Conservation (phyloP, 2,329 filamentous ascomycete species). For the Leptodontidium sp. region DNA sequence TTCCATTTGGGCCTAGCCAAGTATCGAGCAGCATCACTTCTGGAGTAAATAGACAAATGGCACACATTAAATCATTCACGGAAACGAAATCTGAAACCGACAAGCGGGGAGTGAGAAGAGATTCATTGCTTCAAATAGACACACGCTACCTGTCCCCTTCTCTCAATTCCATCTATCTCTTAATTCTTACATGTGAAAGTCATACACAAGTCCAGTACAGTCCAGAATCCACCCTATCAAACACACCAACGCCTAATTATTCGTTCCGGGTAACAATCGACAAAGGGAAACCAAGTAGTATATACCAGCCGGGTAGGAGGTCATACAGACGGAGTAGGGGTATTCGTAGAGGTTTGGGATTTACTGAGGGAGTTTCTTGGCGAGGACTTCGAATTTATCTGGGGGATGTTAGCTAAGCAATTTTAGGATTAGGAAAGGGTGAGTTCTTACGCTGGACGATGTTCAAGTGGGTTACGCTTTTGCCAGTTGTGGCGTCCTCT, state of each 20-base stretch:
- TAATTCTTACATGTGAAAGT: slow-evolving; percentile 13
- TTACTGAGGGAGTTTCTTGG: slow-evolving; percentile 35
- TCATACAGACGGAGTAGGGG: not conserved
- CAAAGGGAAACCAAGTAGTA: slow-evolving; percentile 14
- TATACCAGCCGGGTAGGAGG: not conserved
- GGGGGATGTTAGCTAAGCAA: slow-evolving; percentile 22
- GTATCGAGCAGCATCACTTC: too few relatives aligned
- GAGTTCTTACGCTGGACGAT: slow-evolving; percentile 79
- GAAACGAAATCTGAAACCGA: too few relatives aligned
- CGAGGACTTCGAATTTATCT: slow-evolving; percentile 59
- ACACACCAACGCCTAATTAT: slow-evolving; percentile 13
- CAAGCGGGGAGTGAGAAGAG: slow-evolving; percentile 1
- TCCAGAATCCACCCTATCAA: not conserved
- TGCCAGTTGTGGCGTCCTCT: not conserved
- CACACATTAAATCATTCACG: too few relatives aligned
- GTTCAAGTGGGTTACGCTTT: slow-evolving; percentile 61
- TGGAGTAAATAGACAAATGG: too few relatives aligned
- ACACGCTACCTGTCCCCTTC: not conserved
- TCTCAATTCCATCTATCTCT: not conserved
- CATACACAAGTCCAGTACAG: not conserved
- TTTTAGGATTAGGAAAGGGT: not conserved
- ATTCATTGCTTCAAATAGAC: slow-evolving; percentile 14
- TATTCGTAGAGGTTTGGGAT: not conserved
- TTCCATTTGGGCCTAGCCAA: too few relatives aligned
- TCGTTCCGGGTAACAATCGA: slow-evolving; percentile 14